Evolutionary conservation across 2,329 filamentous ascomycete species (phyloP).

Genomic region (Stemphylium vesicarium): DNA sequence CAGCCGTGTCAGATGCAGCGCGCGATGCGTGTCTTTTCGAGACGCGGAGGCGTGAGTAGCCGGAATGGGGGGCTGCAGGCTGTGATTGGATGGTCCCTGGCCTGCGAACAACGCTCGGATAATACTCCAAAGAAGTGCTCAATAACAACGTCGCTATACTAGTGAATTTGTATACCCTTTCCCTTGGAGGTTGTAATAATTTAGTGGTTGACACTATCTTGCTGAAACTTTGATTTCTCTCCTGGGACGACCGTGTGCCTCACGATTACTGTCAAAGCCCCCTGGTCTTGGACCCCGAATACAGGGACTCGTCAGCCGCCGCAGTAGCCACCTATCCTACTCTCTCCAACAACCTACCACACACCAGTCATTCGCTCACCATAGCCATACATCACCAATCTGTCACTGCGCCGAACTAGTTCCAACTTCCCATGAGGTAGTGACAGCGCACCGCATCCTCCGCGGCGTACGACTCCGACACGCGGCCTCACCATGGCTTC

Average conservation of each 20-base stretch:
- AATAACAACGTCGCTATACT: constrained; percentile 8
- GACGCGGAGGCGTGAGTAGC: constrained; percentile 28
- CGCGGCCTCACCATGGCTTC: constrained; percentile 31
- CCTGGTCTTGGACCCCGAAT: constrained; percentile 18
- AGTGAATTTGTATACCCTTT: not conserved
- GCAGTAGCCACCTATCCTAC: constrained; percentile 37
- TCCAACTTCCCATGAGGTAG: constrained; percentile 43
- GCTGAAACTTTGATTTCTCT: not conserved
- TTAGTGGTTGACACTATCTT: not conserved
- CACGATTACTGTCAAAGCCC: not conserved
- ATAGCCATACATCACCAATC: not conserved
- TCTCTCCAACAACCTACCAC: constrained; percentile 1
- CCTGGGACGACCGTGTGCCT: constrained; percentile 14
- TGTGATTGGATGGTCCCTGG: constrained; percentile 28
- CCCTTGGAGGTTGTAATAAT: not conserved
- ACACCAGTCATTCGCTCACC: not conserved
- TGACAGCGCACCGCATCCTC: constrained; percentile 30
- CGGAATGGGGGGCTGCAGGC: constrained; percentile 12
- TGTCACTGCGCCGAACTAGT: not conserved
- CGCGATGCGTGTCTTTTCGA: constrained; percentile 23
- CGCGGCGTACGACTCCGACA: constrained; percentile 22
- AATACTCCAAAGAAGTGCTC: constrained; percentile 14
- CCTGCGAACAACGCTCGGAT: constrained; percentile 17
- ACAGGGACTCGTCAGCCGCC: constrained; percentile 35
- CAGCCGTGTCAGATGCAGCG: constrained; percentile 30